Base-by-base conservation (phyloP, 1,284 basidiomycete genomes). In the Coriolopsis trogii region DNA sequence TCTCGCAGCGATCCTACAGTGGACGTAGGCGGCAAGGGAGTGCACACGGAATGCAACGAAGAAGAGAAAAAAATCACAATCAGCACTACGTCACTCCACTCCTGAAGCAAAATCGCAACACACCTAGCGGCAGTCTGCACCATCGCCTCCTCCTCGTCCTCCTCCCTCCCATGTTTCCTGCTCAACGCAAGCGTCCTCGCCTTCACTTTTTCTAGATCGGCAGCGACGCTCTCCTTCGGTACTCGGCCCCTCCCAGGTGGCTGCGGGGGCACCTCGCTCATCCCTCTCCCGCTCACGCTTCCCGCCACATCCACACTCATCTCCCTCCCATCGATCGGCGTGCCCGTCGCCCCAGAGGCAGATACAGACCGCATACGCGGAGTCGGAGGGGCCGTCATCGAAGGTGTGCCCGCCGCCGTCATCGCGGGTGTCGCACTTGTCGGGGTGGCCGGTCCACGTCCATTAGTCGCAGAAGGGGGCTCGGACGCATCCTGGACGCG, bases 1-100 rank as follows among this genome's bases (percentile, higher is more conserved):
- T 58, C 76, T 76, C 21, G 76, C 66, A 36, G 76, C 72, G 53
- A 91, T 71, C 58, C 89, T 90, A 41, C 38, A 40, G n/a, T n/a
- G n/a, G n/a, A n/a, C n/a, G n/a, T n/a, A n/a, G n/a, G n/a, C n/a
- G n/a, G n/a, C n/a, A n/a, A n/a, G n/a, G n/a, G n/a, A n/a, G n/a
- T n/a, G n/a, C n/a, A n/a, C n/a, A n/a, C n/a, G n/a, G n/a, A n/a
- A n/a, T 18, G 18, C 41, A 23, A 20, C 30, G 15, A 31, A 25
- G 16, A 28, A 18, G 24, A 41, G 28, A 44, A 45, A 40, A 29
- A 29, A 46, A 43, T 23, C 15, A 45, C n/a, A n/a, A 16, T 33
- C 1, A 26, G 20, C 10, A 16, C 21, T 0, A n/a, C 25, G 24
- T 13, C 23, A 26, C 33, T n/a, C 20, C 30, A 41, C 6, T 10